Evolutionary conservation across 2,329 filamentous ascomycete species (phyloP).

Genomic region (Ceratocystis papillata): DNA sequence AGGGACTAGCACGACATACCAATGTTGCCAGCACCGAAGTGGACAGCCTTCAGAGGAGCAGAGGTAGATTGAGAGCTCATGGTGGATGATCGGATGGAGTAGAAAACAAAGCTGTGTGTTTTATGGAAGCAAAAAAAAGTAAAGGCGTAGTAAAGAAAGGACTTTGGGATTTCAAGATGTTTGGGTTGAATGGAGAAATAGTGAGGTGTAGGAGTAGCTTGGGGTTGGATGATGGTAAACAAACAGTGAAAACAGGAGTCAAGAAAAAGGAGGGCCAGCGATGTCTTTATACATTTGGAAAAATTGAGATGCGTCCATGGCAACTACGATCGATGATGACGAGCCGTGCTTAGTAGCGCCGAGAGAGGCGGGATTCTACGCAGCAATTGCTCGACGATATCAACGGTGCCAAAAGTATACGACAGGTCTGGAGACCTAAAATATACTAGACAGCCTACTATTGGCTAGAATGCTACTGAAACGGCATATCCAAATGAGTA

Average conservation of each 20-base stretch:
- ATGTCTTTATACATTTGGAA: conserved; percentile 22
- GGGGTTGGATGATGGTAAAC: conserved; percentile 16
- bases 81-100: conserved; percentile 22
- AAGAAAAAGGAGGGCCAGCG: not conserved
- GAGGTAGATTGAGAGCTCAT: conserved; percentile 23
- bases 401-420: not conserved
- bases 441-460: not conserved
- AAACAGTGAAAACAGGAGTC: not conserved
- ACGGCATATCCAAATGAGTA: not conserved
- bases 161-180: conserved; percentile 6
- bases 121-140: not conserved
- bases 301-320: conserved; percentile 5
- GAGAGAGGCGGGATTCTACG: conserved; percentile 12
- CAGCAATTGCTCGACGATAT: not conserved
- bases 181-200: conserved; percentile 7
- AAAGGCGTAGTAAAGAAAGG: conserved; percentile 20
- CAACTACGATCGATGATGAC: conserved; percentile 20
- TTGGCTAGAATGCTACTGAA: not conserved
- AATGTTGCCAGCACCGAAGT: conserved; percentile 81
- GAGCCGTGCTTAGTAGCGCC: conserved; percentile 16
- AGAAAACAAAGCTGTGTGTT: conserved; percentile 18
- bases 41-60: conserved; percentile 56
- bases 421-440: not conserved
- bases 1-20: conserved; percentile 36
- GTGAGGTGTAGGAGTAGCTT: too few relatives aligned